Base-by-base conservation (phyloP, 768 basidiomycete genomes). In the Phlebiopsis gigantea region DNA sequence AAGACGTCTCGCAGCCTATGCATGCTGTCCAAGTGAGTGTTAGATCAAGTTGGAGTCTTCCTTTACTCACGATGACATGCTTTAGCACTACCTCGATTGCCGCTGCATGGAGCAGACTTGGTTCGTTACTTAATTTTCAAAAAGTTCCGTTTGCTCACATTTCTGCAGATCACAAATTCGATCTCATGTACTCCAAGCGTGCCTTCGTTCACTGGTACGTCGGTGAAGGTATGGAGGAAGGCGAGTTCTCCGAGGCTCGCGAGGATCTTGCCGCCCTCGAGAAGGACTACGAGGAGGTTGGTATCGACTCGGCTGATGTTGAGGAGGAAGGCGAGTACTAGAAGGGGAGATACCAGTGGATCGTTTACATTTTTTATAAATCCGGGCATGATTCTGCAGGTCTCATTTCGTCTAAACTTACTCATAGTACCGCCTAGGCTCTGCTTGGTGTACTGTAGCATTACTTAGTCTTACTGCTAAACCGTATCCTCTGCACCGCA, bases 231-330 rank as follows among this genome's bases (percentile, higher is more conserved):
- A 88, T 88, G 84, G 84, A 88, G 69, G 85, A 88, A 44, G 96
- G 96, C 71, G 96, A 99, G 77, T 98, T 98, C 78, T 95, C 93
- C 22, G 96, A 98, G 77, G 96, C 96, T 21, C 89, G 96, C 58
- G 97, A 99, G 75, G 96, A 99, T 71, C 87, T 99, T 56, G 97
- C 96, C n/a, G 96, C 96, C 19, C 85, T 99, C 53, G 96, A 98
- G 80, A 97, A 93, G 73, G 93, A 93, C 63, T 94, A 93, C 65
- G 91, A 93, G 70, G 92, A 97, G 70, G 93, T 87, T 62, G 82
- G 84, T 50, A 75, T 72, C 47, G 73, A 73, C 61, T 78, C 78
- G 43, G 79, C 75, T 2, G 78, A 79, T 29, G 74, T 60, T 10
- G 78, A 82, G 67, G 82, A 81, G 57, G 74, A 46, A 19, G 77